phyloP scores from a whole-genome alignment of 176 grass and related monocot genomes.

The Phoenix roebelenii region DNA sequence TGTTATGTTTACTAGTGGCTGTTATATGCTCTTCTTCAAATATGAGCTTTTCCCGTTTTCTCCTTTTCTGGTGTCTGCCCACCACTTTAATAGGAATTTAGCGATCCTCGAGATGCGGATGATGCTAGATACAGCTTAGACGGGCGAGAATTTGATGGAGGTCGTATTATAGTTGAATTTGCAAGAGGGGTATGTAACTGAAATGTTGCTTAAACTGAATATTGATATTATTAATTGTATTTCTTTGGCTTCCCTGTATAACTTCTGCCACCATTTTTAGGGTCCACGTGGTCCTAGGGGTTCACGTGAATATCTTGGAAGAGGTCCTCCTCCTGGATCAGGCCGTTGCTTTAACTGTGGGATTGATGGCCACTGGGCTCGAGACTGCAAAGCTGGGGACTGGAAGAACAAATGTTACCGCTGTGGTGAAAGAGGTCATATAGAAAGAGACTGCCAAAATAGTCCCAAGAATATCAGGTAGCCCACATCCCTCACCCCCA shows the following conservation, averaged over 20 bases:
- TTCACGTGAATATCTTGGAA: constrained; percentile 77
- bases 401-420: constrained; percentile 99
- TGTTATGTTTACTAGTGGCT: background rate
- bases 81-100: constrained; percentile 59
- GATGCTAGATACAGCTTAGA: constrained; percentile 82
- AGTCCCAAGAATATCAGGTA: constrained; percentile 74
- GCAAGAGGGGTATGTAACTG: constrained; percentile 69
- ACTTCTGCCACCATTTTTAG: constrained; percentile 11
- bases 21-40: no score
- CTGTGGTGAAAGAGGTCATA: constrained; percentile 88
- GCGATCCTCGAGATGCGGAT: constrained; percentile 86
- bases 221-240: background rate
- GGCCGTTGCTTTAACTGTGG: constrained; percentile 96
- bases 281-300: constrained; percentile 56
- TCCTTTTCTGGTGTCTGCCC: constrained; percentile 1
- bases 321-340: constrained; percentile 83
- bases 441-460: constrained; percentile 98
- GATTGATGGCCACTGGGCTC: constrained; percentile 96
- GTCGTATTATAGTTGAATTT: constrained; percentile 83
- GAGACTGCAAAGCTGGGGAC: constrained; percentile 93
- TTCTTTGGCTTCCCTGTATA: no score
- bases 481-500: no score
- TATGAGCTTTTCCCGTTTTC: no score
- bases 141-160: constrained; percentile 91
- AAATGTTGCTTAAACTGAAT: background rate